A percentile compares a stretch with the other conserved stretches of the same genome.
Evolutionary conservation across 345 rosid species (phyloP).

Genomic region (Acer saccharum): DNA sequence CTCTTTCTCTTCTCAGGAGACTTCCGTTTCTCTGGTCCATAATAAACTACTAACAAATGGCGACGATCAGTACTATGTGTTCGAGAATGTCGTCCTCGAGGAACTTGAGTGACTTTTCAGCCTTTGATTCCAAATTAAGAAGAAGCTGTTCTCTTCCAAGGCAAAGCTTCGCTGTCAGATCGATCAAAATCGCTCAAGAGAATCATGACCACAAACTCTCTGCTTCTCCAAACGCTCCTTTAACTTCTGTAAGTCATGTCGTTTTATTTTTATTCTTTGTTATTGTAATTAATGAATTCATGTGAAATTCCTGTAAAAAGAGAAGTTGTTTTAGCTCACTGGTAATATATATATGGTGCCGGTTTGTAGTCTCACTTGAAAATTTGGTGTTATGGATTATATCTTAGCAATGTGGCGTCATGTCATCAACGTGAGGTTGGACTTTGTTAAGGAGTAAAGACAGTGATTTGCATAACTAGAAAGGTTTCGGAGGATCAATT

Average conservation of each 20-base stretch:
- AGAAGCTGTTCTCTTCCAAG: slow-evolving; percentile 23
- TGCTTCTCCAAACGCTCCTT: slow-evolving; percentile 42
- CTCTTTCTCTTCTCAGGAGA: slow-evolving; percentile 12
- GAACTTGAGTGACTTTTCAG: slow-evolving; percentile 25
- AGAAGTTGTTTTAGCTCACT: too few species aligned
- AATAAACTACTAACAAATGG: slow-evolving; percentile 25
- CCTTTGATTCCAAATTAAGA: slow-evolving; percentile 22
- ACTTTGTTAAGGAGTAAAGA: not conserved
- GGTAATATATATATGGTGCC: too few species aligned
- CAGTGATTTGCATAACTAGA: not conserved
- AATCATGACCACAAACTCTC: slow-evolving; percentile 19
- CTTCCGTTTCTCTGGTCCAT: not conserved
- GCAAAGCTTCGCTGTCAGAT: slow-evolving; percentile 41
- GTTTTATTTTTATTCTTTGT: not conserved
- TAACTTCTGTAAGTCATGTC: slow-evolving; percentile 43
- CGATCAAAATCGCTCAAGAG: slow-evolving; percentile 34
- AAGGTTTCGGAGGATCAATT: not conserved
- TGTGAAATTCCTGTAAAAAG: too few species aligned
- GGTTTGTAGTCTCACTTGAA: too few species aligned
- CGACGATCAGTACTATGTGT: slow-evolving; percentile 33
- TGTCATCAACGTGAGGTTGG: not conserved
- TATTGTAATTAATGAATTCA: not conserved
- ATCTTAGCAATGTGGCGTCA: not conserved
- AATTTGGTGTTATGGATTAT: not conserved
- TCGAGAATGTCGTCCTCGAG: slow-evolving; percentile 37